phyloP scores from a whole-genome alignment of 331 rosid genomes.

The Phaseolus coccineus region DNA sequence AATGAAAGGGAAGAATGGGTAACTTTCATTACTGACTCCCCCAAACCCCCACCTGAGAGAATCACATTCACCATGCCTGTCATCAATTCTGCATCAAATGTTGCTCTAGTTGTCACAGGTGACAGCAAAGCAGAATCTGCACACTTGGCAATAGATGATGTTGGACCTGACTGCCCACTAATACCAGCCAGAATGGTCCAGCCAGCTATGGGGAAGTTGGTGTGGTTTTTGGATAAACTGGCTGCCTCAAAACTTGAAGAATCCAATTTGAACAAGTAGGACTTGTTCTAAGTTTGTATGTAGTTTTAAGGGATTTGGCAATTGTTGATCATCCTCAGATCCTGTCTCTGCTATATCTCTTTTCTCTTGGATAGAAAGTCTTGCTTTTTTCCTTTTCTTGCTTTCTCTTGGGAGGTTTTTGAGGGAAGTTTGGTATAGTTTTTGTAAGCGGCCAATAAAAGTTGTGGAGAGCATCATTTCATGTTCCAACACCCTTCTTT shows the following conservation, averaged over 20 bases:
- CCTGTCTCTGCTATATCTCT: constrained; percentile 34
- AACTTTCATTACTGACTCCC: constrained; percentile 88
- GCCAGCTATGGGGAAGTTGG: constrained; percentile 80
- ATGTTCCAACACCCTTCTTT: constrained; percentile 29
- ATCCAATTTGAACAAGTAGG: constrained; percentile 62
- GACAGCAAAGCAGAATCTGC: constrained; percentile 83
- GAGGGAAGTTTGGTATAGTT: constrained; percentile 59
- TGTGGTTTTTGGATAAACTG: constrained; percentile 89
- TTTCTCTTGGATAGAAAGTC: constrained; percentile 45
- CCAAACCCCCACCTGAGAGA: constrained; percentile 96
- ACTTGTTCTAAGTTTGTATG: constrained; percentile 60
- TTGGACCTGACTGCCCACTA: constrained; percentile 55
- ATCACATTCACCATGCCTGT: constrained; percentile 96
- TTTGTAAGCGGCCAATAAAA: constrained; percentile 64
- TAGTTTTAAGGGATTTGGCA: constrained; percentile 58
- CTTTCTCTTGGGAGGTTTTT: constrained; percentile 48
- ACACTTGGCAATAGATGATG: constrained; percentile 66
- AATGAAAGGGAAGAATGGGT: constrained; percentile 86
- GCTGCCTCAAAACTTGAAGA: constrained; percentile 86
- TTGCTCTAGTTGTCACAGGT: constrained; percentile 72
- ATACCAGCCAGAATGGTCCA: constrained; percentile 82
- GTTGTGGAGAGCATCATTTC: constrained; percentile 54
- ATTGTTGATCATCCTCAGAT: constrained; percentile 54
- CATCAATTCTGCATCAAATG: constrained; percentile 93
- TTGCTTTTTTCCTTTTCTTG: constrained; percentile 56